Percentiles rank a stretch among this genome's conserved stretches.
Evolutionary conservation across 176 grass and related monocot genomes (phyloP).

Genomic region (Puccinellia tenuiflora): DNA sequence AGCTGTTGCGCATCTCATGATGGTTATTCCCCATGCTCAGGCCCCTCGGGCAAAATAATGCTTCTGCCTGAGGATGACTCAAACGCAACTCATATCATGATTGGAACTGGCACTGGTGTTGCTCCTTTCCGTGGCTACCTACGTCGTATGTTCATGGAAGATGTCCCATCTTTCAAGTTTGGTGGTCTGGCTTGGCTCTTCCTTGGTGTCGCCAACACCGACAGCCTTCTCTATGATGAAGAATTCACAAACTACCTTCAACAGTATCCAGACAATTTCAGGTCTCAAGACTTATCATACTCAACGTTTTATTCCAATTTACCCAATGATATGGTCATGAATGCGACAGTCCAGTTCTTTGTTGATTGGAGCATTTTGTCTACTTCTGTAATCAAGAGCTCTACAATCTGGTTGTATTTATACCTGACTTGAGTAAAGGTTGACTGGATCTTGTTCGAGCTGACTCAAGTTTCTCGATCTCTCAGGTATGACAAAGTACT

Average conservation of each 20-base stretch:
- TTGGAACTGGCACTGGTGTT: slow-evolving; percentile 85
- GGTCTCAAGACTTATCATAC: slow-evolving; percentile 19
- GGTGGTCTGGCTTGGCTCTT: slow-evolving; percentile 93
- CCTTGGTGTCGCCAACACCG: slow-evolving; percentile 73
- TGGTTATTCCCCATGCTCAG: slow-evolving; percentile 28
- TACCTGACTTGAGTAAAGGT: neutral
- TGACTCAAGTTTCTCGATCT: neutral
- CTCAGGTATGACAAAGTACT: slow-evolving; percentile 86
- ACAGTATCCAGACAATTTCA: slow-evolving; percentile 75
- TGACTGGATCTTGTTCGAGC: neutral
- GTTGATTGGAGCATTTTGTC: neutral
- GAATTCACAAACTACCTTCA: slow-evolving; percentile 76
- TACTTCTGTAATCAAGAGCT: neutral
- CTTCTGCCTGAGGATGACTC: slow-evolving; percentile 82
- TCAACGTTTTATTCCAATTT: neutral
- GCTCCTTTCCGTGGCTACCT: slow-evolving; percentile 89
- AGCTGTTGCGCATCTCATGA: neutral
- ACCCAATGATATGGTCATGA: neutral
- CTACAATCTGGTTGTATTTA: neutral
- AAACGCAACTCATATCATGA: slow-evolving; percentile 95
- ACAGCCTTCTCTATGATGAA: slow-evolving; percentile 92
- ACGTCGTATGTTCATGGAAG: slow-evolving; percentile 96
- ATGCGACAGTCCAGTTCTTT: neutral
- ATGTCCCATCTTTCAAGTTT: slow-evolving; percentile 71
- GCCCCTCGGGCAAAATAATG: slow-evolving; percentile 94